Evolutionary conservation across 768 basidiomycete species (phyloP), one percentile per base, ranked within the genome.

Genomic region (Podaxis rugospora): DNA sequence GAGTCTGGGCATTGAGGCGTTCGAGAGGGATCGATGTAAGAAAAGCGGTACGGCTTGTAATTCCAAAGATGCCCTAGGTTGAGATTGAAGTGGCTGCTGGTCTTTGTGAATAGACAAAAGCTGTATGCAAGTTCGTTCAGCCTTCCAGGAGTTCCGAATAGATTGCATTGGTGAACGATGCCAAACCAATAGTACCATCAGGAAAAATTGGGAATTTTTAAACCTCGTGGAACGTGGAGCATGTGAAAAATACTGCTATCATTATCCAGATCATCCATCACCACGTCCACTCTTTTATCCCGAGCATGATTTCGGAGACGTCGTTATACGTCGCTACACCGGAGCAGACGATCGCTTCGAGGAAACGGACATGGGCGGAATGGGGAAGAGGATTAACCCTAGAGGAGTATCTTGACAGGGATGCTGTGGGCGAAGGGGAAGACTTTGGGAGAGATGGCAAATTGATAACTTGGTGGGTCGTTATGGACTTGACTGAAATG

Each of bases 401-500:
- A 21, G 78, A 83, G 47, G 74, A 81, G 60, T 86, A 82, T 63
- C 63, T 82, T 7, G 70, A 74, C 37, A 71, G 79, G 28, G 76
- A 82, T 63, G 71, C 63, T 0, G 62, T 70, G 11, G 69, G 80
- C 66, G 78, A 82, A 37, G 61, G 61, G 5, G 69, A 74, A 59
- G 80, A 82, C 56, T 76, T 81, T 55, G 79, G 80, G 5, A 65
- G 64, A 16, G 69, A 82, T 51, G 83, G 79, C 11, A 78, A 72
- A 46, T 65, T 83, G 39, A 78, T 75, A 44, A 81, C 79, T 44
- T 88, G 85, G 85, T 85, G 66, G 42, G 65, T 63, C 27, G 21
- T 11, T 25, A 25, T 14, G 10, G 36, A 40, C 14, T 5, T 25
- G 16, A 2, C 0, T 5, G 44, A 28, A 37, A 9, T 4, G 46